These are phyloP conservation scores for Rhodomyrtus tomentosa DNA, from an alignment of 345 rosid genomes.

Conservation along the genomic window DNA sequence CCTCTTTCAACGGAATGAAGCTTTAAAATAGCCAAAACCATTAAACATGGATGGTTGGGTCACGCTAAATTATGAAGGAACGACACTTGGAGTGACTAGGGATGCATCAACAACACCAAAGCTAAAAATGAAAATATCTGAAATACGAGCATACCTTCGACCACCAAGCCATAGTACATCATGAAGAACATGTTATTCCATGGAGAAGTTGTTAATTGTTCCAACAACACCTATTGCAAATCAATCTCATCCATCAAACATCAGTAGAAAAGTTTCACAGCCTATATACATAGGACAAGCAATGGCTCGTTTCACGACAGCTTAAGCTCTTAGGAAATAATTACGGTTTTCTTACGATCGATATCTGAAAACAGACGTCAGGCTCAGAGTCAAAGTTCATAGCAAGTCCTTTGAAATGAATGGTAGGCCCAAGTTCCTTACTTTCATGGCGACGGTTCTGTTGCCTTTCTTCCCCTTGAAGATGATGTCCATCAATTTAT, in stretches of 20 bases:
- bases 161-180: constrained; percentile 79
- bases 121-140: neutral
- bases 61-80: neutral
- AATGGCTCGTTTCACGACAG: neutral
- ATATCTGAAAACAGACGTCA: neutral
- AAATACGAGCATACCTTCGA: constrained; percentile 49
- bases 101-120: neutral
- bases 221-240: constrained; percentile 58
- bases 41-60: neutral
- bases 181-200: constrained; percentile 87
- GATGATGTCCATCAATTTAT: constrained; percentile 65
- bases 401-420: neutral
- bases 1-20: neutral
- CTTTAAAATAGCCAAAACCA: neutral
- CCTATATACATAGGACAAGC: neutral
- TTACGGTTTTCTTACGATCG: neutral
- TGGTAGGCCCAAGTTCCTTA: neutral
- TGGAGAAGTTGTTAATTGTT: constrained; percentile 71
- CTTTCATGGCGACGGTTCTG: constrained; percentile 79
- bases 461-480: constrained; percentile 70
- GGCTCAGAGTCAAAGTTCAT: neutral
- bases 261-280: neutral
- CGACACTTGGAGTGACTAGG: neutral
- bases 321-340: neutral
- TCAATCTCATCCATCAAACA: neutral